Evolutionary conservation across 192 early-diverging fungal genomes (phyloP), one percentile per base, ranked within the genome.

Genomic region (Glomus cerebriforme): DNA sequence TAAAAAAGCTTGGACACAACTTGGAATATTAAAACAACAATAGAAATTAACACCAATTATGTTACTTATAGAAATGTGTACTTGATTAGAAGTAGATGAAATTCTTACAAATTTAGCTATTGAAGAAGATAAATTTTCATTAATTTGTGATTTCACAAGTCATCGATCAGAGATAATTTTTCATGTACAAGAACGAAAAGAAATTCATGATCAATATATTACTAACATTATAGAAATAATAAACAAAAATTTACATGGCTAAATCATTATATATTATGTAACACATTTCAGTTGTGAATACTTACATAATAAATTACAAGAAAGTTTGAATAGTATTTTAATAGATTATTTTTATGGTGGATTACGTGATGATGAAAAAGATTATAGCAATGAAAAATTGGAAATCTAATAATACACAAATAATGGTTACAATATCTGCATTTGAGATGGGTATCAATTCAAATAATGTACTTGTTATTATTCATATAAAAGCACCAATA

Each of bases 241-340:
- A 60, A 60, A 26, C 26, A 26, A 19, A 24, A 26, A 24, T 24
- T 60, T 60, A 60, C 9, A 24, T 60, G 9, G 22, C 26, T 19
- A n/a, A n/a, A n/a, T n/a, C n/a, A n/a, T n/a, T n/a, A n/a, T n/a
- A n/a, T n/a, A n/a, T n/a, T n/a, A n/a, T 60, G 12, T 19, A 24
- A 60, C 12, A 60, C 4, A 60, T 24, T 24, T 4, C 9, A 60
- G 9, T 4, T n/a, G n/a, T n/a, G n/a, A n/a, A n/a, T n/a, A n/a
- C n/a, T n/a, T n/a, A n/a, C n/a, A n/a, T n/a, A n/a, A 60, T 60
- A 60, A 60, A 24, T 60, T 60, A 60, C 17, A 26, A 60, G 59
- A 60, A 60, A 60, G 17, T 24, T 24, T 60, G 17, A 26, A 60
- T 24, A 26, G 26, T 60, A 60, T 24, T 60, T 19, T 60, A 26